Percentiles rank a stretch among this genome's conserved stretches.
These are phyloP conservation scores for Herpotrichia juniperi DNA, from an alignment of 2,329 filamentous ascomycete species.

Conservation along the genomic window DNA sequence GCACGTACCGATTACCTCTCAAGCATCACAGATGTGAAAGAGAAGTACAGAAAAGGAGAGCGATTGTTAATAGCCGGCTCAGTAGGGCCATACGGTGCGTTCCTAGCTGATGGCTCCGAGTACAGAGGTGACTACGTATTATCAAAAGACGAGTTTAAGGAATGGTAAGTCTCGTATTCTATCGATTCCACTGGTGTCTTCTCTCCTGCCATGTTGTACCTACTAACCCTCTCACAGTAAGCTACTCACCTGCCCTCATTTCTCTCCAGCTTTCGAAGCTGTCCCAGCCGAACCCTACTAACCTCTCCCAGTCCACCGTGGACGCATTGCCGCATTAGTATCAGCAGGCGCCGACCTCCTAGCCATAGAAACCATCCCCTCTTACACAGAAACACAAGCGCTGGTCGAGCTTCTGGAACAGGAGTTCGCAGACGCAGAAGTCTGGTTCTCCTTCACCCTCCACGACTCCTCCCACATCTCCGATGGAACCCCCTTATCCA, in stretches of 20 bases:
- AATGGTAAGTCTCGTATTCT: too few species aligned
- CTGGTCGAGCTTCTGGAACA: conserved; percentile 45
- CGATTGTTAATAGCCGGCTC: conserved; percentile 50
- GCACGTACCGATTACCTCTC: conserved; percentile 43
- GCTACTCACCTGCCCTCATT: not conserved
- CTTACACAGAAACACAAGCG: conserved; percentile 45
- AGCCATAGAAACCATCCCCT: conserved; percentile 55
- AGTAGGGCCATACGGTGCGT: conserved; percentile 57
- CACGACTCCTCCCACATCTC: conserved; percentile 42
- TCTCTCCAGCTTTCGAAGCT: not conserved
- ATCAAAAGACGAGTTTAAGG: conserved; percentile 37
- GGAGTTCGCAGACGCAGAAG: conserved; percentile 45
- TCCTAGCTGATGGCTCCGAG: conserved; percentile 53
- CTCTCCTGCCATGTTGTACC: too few species aligned
- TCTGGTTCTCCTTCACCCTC: conserved; percentile 53
- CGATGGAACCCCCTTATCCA: conserved; percentile 49
- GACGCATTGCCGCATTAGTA: conserved; percentile 49
- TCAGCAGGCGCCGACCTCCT: conserved; percentile 51
- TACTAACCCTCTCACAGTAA: too few species aligned
- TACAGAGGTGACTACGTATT: conserved; percentile 52
- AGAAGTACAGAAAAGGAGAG: conserved; percentile 3
- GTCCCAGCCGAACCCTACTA: too few species aligned
- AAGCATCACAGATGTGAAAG: not conserved
- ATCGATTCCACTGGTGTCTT: too few species aligned
- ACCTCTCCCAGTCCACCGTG: too few species aligned